Conservation (phyloP, 1,139 yeast genomes). For the Hyphopichia khmerensis region DNA sequence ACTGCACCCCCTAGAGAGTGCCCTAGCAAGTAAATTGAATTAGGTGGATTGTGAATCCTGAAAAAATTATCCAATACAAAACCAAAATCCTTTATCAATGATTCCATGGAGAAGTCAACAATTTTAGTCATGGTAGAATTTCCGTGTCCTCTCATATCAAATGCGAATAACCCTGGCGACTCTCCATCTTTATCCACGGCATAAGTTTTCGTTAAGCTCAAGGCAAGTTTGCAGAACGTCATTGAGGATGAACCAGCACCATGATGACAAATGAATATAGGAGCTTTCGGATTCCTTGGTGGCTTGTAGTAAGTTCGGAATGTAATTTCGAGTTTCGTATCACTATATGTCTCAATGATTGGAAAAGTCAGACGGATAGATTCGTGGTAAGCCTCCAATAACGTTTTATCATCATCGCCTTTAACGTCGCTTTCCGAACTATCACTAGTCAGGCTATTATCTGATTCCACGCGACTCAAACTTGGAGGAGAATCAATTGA, state of each 20-base stretch:
- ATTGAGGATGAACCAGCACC: slow-evolving; percentile 93
- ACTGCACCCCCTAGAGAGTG: slow-evolving; percentile 94
- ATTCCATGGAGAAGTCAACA: slow-evolving; percentile 46
- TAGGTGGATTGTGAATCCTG: slow-evolving; percentile 13
- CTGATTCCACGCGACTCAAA: neutral
- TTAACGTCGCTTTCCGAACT: too few species aligned
- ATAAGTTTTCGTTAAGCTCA: slow-evolving; percentile 20
- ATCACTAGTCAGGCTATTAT: too few species aligned
- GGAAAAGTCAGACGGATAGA: slow-evolving; percentile 9
- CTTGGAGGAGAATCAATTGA: neutral
- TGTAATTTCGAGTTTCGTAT: neutral
- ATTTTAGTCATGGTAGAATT: slow-evolving; percentile 16
- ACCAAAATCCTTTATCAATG: slow-evolving; percentile 57
- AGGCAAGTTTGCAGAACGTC: slow-evolving; percentile 63
- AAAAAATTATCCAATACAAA: slow-evolving; percentile 43
- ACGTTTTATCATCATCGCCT: neutral
- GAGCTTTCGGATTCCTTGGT: slow-evolving; percentile 44
- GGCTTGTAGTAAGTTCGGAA: slow-evolving; percentile 61
- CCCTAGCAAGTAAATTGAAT: slow-evolving; percentile 59
- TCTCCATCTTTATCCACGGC: slow-evolving; percentile 14
- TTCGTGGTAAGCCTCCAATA: slow-evolving; percentile 2
- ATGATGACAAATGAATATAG: slow-evolving; percentile 76
- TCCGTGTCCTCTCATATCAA: slow-evolving; percentile 89
- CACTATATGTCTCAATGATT: slow-evolving; percentile 8
- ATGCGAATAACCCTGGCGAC: slow-evolving; percentile 60